Percentiles rank a stretch among this genome's conserved stretches.
phyloP scores from a whole-genome alignment of 371 early-diverging fungal species.

The Apophysomyces ossiformis region DNA sequence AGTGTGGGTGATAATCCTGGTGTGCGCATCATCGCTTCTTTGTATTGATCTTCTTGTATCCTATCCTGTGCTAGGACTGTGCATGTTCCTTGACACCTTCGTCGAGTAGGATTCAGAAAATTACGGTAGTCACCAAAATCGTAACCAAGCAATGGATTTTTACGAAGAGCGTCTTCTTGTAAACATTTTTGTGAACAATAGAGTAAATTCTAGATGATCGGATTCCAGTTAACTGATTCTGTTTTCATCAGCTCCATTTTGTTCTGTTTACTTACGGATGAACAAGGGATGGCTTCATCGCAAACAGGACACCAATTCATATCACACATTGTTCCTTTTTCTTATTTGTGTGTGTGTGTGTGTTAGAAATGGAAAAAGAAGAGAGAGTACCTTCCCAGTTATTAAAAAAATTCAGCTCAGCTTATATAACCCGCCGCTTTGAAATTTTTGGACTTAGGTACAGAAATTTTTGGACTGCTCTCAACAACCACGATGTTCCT shows the following conservation, averaged over 20 bases:
- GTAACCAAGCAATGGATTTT: constrained; percentile 22
- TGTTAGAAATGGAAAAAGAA: no score
- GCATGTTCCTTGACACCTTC: neutral
- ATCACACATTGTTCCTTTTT: constrained; percentile 31
- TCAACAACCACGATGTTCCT: no score
- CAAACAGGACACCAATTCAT: constrained; percentile 42
- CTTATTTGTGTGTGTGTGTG: neutral
- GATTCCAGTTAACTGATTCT: no score
- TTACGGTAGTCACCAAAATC: constrained; percentile 16
- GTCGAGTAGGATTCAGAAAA: constrained; percentile 12
- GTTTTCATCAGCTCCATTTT: no score
- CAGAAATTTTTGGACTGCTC: neutral
- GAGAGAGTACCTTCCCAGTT: constrained; percentile 1
- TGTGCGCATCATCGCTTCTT: neutral
- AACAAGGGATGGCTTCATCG: constrained; percentile 30
- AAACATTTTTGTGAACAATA: constrained; percentile 19
- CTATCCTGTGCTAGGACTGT: neutral
- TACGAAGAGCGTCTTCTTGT: constrained; percentile 19
- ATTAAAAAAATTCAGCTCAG: neutral
- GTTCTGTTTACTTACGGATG: constrained; percentile 24
- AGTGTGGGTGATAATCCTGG: constrained; percentile 4
- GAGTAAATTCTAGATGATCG: constrained; percentile 2
- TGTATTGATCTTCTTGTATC: neutral
- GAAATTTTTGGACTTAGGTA: neutral
- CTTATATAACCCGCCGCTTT: neutral